phyloP scores from a whole-genome alignment of 208 protist species.

The Leishmania mexicana region DNA sequence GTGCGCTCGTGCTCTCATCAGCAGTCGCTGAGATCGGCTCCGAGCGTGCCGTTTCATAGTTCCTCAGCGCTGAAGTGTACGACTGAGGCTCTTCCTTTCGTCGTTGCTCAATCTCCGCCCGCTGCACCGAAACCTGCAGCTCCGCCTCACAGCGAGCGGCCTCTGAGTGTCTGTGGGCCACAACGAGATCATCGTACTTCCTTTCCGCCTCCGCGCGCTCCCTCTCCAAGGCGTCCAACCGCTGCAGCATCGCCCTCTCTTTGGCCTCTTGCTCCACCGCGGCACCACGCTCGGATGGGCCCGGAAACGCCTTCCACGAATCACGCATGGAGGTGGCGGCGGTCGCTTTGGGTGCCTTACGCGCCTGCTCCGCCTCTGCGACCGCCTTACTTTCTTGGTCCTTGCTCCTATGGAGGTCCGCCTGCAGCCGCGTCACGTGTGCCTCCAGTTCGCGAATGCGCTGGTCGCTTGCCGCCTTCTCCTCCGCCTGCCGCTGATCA shows the following conservation, averaged over 20 bases:
- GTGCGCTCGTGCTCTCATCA: not conserved
- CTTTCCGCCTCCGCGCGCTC: conserved; percentile 36
- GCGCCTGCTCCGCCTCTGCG: conserved; percentile 3
- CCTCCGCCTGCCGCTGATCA: conserved; percentile 22
- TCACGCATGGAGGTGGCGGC: not conserved
- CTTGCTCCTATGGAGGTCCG: conserved; percentile 25
- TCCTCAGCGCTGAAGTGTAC: not conserved
- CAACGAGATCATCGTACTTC: conserved; percentile 22
- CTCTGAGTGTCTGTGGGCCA: conserved; percentile 6
- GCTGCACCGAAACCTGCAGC: conserved; percentile 25
- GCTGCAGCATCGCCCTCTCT: conserved; percentile 14
- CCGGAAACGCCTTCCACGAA: not conserved
- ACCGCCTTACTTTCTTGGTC: conserved; percentile 18
- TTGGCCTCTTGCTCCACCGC: conserved; percentile 16
- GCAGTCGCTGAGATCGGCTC: conserved; percentile 11
- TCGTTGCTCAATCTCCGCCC: conserved; percentile 8
- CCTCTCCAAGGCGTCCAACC: conserved; percentile 23
- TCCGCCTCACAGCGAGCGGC: conserved; percentile 16
- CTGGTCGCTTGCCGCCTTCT: conserved; percentile 28
- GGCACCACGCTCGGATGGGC: not conserved
- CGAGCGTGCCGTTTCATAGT: not conserved
- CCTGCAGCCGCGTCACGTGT: conserved; percentile 33
- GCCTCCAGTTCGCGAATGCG: conserved; percentile 32
- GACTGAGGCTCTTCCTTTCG: conserved; percentile 3
- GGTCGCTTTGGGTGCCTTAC: conserved; percentile 1